Conservation (phyloP, 2,329 filamentous ascomycete species). For the Nigrograna mackinnonii region DNA sequence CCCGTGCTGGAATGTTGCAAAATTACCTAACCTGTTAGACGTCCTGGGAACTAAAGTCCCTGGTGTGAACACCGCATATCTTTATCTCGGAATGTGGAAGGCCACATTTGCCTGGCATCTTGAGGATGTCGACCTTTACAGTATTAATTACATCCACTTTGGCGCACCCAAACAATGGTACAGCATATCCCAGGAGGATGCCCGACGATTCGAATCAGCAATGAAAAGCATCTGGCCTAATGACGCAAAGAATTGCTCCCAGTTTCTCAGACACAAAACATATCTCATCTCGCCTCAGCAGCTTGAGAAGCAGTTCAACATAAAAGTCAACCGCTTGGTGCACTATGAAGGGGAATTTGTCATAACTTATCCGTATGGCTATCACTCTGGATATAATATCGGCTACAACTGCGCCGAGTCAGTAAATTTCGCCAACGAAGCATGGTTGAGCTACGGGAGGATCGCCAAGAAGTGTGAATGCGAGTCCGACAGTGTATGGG, state of each 20-base stretch:
- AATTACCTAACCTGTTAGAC: constrained; percentile 89
- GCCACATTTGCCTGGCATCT: constrained; percentile 99
- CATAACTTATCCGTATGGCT: constrained; percentile 97
- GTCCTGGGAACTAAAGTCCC: constrained; percentile 94
- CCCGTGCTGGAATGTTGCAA: constrained; percentile 90
- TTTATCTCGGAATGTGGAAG: constrained; percentile 99
- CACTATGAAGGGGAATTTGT: constrained; percentile 98
- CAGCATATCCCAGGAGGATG: constrained; percentile 95
- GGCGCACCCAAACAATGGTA: constrained; percentile 99
- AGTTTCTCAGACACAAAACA: constrained; percentile 96
- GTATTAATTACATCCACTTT: constrained; percentile 99
- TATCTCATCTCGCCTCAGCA: constrained; percentile 93
- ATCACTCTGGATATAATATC: constrained; percentile 96
- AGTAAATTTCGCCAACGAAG: constrained; percentile 95
- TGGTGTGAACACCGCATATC: constrained; percentile 95
- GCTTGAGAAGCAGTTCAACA: constrained; percentile 84
- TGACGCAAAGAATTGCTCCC: constrained; percentile 92
- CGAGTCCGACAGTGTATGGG: constrained; percentile 97
- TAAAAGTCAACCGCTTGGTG: constrained; percentile 93
- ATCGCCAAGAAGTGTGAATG: constrained; percentile 98
- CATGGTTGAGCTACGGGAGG: constrained; percentile 92
- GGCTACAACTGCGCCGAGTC: constrained; percentile 99
- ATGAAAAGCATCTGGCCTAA: constrained; percentile 96
- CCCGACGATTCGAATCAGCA: constrained; percentile 86
- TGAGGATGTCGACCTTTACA: constrained; percentile 98